phyloP scores from a whole-genome alignment of 2,329 filamentous ascomycete genomes.

The Microdochium bolleyi region DNA sequence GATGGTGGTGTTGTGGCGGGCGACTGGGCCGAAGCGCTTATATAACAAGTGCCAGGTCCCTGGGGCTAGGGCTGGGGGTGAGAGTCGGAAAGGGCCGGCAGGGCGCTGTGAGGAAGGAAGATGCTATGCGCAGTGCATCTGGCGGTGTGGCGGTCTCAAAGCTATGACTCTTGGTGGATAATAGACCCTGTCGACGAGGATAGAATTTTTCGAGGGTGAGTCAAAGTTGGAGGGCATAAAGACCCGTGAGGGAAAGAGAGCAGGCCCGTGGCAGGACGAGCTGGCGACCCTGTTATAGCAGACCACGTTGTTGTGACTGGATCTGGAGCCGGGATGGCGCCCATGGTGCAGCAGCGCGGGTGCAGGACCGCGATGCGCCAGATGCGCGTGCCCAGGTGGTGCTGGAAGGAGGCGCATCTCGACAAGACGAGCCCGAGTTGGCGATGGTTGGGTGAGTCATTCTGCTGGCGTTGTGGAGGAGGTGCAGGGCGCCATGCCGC shows the following conservation, averaged over 20 bases:
- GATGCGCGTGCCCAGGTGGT: no score
- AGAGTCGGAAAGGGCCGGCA: no score
- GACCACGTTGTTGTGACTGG: neutral
- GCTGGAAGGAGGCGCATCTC: no score
- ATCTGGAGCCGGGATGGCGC: no score
- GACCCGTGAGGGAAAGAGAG: neutral
- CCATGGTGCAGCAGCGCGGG: no score
- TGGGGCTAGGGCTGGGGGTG: no score
- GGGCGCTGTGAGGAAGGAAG: neutral
- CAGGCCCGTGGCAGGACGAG: neutral
- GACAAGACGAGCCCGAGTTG: neutral
- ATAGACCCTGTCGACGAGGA: neutral
- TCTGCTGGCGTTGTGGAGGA: neutral
- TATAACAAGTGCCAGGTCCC: no score
- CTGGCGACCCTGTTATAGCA: neutral
- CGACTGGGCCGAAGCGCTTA: no score
- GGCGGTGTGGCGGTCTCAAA: neutral
- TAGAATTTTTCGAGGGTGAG: neutral
- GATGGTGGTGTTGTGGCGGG: no score
- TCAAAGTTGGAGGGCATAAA: neutral
- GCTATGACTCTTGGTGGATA: neutral
- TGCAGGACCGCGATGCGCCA: no score
- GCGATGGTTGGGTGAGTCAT: slow-evolving; percentile 1
- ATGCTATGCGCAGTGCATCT: neutral
- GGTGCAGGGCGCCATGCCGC: neutral